Conservation (phyloP, 2,329 filamentous ascomycete genomes). For the Myrmaecium sp. region DNA sequence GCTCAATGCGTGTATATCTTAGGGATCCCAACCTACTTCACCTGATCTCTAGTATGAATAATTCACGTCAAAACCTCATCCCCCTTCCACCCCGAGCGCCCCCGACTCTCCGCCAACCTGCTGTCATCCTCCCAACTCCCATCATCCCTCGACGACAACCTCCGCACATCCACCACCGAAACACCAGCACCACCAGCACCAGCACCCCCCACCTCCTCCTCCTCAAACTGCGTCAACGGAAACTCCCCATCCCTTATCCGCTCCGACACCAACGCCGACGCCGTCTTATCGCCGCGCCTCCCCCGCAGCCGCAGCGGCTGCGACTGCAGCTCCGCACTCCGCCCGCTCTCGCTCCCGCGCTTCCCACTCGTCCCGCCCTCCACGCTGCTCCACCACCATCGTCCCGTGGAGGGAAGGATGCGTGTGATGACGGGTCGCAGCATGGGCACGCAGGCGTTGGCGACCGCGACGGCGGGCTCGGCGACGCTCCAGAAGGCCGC, state of each 20-base stretch:
- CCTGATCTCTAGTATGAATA: too few relatives aligned
- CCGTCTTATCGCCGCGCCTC: background rate
- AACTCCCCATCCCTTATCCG: slow-evolving; percentile 2
- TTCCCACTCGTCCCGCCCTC: background rate
- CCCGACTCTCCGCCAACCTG: too few relatives aligned
- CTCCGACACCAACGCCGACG: slow-evolving; percentile 1
- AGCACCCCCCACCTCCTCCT: too few relatives aligned
- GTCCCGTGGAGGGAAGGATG: slow-evolving; percentile 1
- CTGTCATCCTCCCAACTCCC: too few relatives aligned
- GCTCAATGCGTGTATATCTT: too few relatives aligned
- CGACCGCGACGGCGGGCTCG: slow-evolving; percentile 24
- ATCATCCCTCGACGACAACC: too few relatives aligned
- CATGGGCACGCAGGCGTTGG: slow-evolving; percentile 24
- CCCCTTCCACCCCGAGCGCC: too few relatives aligned
- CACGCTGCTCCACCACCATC: background rate
- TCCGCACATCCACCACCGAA: too few relatives aligned
- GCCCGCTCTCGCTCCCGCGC: background rate
- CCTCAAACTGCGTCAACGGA: slow-evolving; percentile 1
- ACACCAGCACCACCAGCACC: too few relatives aligned
- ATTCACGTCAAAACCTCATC: too few relatives aligned
- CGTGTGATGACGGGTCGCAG: slow-evolving; percentile 21
- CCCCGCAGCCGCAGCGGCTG: background rate
- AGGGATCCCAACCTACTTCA: too few relatives aligned
- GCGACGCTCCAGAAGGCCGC: slow-evolving; percentile 21
- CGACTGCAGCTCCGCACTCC: background rate